Evolutionary conservation across 2,329 filamentous ascomycete species (phyloP), one percentile per base, ranked within the genome.

Genomic region (Alternaria sp.): DNA sequence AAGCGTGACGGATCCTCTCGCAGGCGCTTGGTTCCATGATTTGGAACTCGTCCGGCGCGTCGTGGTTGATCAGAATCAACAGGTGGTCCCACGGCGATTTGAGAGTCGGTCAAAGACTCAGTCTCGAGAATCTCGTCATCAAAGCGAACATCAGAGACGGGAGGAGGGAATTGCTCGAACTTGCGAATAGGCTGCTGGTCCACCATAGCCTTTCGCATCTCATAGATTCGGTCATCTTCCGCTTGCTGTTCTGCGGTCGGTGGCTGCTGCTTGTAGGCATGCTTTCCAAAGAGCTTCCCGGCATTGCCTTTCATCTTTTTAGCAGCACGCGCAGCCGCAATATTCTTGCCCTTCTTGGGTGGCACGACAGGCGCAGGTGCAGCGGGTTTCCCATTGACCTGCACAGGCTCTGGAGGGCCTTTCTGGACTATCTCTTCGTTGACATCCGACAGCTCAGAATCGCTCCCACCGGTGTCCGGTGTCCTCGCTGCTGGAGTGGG

Each of bases 361-460:
- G 59, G 57, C 15, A 65, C 64, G 21, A 62, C 66, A 52, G 72
- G 51, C 13, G 64, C 52, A 30, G 70, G 56, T n/a, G 53, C 66
- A 52, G 63, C 55, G 4, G 47, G 49, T 28, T 73, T 75, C 28
- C 71, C 73, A 43, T 77, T 77, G 13, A 59, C 61, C 25, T 72
- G 68, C 26, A 68, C 60, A 21, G 72, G 73, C 51, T 76, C 73
- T 25, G 77, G 76, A 9, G 76, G 74, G 2, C 73, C 75, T 52
- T 76, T 76, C 49, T 77, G 72, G 13, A 79, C 72, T 40, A 80
- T 79, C 36, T 79, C 77, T 64, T 80, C 78, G 32, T 80, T 77
- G 47, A 79, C 76, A 10, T 80, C 78, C 5, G 77, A 79, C 6
- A 80, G 70, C 46, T 78, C 78, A 44, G 77, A 79, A 63, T 79